Percentiles rank a stretch among this genome's conserved stretches.
Evolutionary conservation across 495 filamentous ascomycete genomes (phyloP).

Genomic region (Annulohypoxylon stygium): DNA sequence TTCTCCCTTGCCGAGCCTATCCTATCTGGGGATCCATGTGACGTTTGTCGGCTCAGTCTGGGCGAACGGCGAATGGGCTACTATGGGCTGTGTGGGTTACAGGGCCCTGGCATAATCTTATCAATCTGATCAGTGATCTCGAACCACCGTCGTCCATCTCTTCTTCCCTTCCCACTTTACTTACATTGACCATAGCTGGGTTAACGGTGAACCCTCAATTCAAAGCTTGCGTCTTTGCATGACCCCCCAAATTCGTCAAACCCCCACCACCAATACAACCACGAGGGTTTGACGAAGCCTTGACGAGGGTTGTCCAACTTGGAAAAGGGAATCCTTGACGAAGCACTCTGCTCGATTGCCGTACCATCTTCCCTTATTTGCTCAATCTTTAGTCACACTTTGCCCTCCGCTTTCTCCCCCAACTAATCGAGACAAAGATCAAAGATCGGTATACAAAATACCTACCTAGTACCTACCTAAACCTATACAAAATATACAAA

Average conservation of each 20-base stretch:
- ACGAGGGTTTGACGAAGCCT: neutral
- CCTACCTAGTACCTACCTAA: too few species aligned
- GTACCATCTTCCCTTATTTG: constrained; percentile 32
- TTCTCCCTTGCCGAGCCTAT: constrained; percentile 25
- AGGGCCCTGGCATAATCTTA: constrained; percentile 55
- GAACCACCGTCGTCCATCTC: constrained; percentile 38
- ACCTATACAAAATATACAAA: too few species aligned
- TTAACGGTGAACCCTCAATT: neutral
- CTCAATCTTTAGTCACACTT: constrained; percentile 40
- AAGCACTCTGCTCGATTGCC: constrained; percentile 16
- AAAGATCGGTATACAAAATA: constrained; percentile 15
- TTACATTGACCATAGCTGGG: neutral
- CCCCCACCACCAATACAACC: constrained; percentile 31
- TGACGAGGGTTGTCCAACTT: constrained; percentile 21
- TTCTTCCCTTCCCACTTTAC: constrained; percentile 12
- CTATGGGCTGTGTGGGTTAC: constrained; percentile 31
- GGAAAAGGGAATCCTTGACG: constrained; percentile 28
- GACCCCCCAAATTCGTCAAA: constrained; percentile 28
- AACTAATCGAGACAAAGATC: constrained; percentile 25
- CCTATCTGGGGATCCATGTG: constrained; percentile 39
- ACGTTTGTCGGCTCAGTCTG: constrained; percentile 35
- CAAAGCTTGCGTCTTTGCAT: constrained; percentile 18
- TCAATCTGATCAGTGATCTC: constrained; percentile 58
- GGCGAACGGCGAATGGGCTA: constrained; percentile 23
- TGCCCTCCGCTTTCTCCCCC: constrained; percentile 4